Conservation (phyloP, 148 eudicot species). For the Nepenthes mirabilis region DNA sequence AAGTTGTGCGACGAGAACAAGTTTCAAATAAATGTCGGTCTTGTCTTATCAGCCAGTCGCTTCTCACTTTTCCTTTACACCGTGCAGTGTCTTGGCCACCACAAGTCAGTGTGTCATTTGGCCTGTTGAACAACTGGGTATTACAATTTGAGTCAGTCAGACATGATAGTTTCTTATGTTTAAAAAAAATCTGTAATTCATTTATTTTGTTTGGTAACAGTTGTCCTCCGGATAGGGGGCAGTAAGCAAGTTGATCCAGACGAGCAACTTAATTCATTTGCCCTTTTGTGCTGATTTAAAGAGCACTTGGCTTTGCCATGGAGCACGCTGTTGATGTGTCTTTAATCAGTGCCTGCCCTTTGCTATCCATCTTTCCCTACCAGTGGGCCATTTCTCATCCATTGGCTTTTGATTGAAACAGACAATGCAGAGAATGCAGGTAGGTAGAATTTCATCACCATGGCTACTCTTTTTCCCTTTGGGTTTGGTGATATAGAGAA, state of each 20-base stretch:
- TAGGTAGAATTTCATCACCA: no score
- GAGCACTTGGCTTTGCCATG: not conserved
- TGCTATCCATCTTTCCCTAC: conserved; percentile 10
- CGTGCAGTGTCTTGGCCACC: no score
- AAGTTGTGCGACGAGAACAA: no score
- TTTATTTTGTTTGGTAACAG: not conserved
- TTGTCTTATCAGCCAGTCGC: no score
- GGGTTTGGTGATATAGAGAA: no score
- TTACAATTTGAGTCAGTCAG: not conserved
- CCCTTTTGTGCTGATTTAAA: not conserved
- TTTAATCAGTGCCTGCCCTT: not conserved
- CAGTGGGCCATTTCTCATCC: conserved; percentile 34
- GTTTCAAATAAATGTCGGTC: no score
- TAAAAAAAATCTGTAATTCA: not conserved
- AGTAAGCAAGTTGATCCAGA: not conserved
- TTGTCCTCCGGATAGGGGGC: not conserved
- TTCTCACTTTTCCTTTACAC: no score
- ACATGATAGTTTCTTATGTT: not conserved
- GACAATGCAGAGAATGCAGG: no score
- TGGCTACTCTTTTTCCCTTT: no score
- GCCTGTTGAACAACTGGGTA: not conserved
- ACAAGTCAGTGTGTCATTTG: no score
- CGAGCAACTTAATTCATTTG: not conserved
- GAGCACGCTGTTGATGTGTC: conserved; percentile 29
- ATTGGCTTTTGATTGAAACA: not conserved